Conservation (phyloP, 306 rosid species). For the Quercus ilex region DNA sequence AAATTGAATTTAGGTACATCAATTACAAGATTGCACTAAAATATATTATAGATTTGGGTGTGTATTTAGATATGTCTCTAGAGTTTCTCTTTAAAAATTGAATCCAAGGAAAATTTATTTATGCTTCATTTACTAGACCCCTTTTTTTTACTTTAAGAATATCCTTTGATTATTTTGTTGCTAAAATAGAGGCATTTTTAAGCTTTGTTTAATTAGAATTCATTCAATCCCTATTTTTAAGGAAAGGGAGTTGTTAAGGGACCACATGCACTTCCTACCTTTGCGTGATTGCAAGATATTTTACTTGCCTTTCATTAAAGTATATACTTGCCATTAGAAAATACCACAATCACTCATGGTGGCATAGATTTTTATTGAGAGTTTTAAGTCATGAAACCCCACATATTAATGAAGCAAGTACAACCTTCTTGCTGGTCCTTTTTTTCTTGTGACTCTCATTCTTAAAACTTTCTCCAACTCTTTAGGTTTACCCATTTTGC, state of each 20-base stretch:
- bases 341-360: background rate
- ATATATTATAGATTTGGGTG: no score
- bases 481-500: background rate
- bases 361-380: background rate
- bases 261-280: slow-evolving; percentile 26
- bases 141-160: background rate
- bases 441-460: background rate
- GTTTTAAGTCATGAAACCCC: background rate
- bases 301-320: background rate
- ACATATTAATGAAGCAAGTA: background rate
- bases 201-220: background rate
- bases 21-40: no score
- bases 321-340: background rate
- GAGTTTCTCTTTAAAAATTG: no score
- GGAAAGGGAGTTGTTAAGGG: background rate
- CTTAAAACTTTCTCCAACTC: background rate
- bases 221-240: background rate
- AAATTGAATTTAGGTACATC: no score
- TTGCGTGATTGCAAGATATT: slow-evolving; percentile 25
- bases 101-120: no score
- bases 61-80: no score
- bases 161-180: background rate
- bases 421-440: background rate
- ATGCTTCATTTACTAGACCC: background rate
- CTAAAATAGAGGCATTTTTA: background rate